Evolutionary conservation across 73 alveolate genomes (phyloP).

Genomic region (Paramecium primaurelia): DNA sequence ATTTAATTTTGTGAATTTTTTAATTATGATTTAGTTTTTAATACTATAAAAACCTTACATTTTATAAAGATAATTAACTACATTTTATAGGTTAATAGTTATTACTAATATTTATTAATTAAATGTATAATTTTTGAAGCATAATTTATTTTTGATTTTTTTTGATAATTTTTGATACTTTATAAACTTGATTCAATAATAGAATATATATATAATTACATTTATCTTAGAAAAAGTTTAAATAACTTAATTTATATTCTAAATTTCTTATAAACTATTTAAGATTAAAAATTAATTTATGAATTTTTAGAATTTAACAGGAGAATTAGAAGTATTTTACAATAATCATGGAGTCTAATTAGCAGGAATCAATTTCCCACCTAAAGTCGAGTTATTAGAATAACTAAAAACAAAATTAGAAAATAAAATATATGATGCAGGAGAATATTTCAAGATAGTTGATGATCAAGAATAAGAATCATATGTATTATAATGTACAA

Average conservation of each 20-base stretch:
- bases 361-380: slow-evolving; percentile 53
- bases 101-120: too few relatives aligned
- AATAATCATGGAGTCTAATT: slow-evolving; percentile 56
- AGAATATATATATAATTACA: too few relatives aligned
- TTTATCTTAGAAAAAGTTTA: neutral
- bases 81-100: too few relatives aligned
- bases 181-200: too few relatives aligned
- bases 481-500: slow-evolving; percentile 55
- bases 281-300: neutral
- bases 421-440: slow-evolving; percentile 81
- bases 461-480: slow-evolving; percentile 79
- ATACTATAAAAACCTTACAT: too few relatives aligned
- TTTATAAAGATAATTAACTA: too few relatives aligned
- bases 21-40: too few relatives aligned
- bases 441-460: slow-evolving; percentile 74
- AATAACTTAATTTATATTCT: neutral
- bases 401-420: slow-evolving; percentile 71
- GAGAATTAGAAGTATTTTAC: slow-evolving; percentile 42
- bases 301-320: slow-evolving; percentile 10
- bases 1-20: too few relatives aligned
- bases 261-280: neutral
- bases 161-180: too few relatives aligned
- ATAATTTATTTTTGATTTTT: too few relatives aligned
- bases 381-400: slow-evolving; percentile 10
- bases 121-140: too few relatives aligned